Conservation (phyloP, 2,329 filamentous ascomycete species). For the Pseudocercospora eumusae region DNA sequence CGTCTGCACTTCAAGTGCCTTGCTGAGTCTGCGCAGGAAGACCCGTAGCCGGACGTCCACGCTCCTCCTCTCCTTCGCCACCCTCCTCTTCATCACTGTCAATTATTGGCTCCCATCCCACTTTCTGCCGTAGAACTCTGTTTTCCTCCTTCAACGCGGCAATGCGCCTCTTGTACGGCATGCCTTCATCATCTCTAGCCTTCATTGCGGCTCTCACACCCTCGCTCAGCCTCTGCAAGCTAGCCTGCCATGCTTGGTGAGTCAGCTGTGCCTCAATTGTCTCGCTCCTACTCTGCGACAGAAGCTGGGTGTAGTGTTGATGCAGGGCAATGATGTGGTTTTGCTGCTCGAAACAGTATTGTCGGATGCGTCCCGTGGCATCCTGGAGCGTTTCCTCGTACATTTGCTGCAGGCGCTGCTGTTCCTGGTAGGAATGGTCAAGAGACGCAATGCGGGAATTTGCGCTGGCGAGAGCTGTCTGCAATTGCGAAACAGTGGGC, state of each 20-base stretch:
- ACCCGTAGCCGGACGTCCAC: constrained; percentile 11
- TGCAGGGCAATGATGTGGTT: constrained; percentile 49
- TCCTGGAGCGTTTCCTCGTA: constrained; percentile 47
- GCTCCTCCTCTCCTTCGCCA: constrained; percentile 25
- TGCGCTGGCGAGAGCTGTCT: constrained; percentile 32
- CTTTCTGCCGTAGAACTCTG: constrained; percentile 47
- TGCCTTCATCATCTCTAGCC: constrained; percentile 41
- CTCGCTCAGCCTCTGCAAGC: constrained; percentile 47
- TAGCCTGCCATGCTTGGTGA: constrained; percentile 53
- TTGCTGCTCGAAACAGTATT: constrained; percentile 45
- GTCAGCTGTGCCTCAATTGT: constrained; percentile 50
- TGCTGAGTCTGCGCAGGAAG: constrained; percentile 1
- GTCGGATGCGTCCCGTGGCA: constrained; percentile 36
- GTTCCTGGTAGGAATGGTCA: constrained; percentile 32
- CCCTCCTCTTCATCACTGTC: constrained; percentile 47
- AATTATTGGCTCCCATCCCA: constrained; percentile 48
- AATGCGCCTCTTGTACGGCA: constrained; percentile 43
- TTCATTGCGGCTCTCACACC: constrained; percentile 45
- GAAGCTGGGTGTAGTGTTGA: constrained; percentile 50
- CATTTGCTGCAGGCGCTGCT: constrained; percentile 34
- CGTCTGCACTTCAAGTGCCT: neutral
- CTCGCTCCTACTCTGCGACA: constrained; percentile 47
- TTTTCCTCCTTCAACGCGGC: constrained; percentile 52
- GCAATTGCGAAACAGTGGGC: constrained; percentile 37
- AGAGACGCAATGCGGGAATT: constrained; percentile 35